phyloP scores from a whole-genome alignment of 139 green algal genomes.

The Chlorella sp. region DNA sequence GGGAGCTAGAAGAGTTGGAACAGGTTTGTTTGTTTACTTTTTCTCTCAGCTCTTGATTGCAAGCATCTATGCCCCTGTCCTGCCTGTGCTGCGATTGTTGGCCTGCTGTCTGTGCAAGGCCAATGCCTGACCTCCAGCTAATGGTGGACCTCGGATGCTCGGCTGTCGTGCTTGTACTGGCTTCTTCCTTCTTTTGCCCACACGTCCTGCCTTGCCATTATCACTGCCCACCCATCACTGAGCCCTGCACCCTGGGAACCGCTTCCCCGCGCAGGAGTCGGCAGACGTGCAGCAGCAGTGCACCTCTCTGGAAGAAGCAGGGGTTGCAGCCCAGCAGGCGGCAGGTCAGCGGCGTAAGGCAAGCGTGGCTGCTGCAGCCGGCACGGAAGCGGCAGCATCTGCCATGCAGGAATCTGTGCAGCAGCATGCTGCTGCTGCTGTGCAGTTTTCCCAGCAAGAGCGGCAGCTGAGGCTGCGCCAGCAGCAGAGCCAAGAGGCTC shows the following conservation, averaged over 20 bases:
- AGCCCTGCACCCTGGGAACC: not conserved
- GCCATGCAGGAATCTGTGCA: conserved; percentile 24
- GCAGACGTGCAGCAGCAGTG: not conserved
- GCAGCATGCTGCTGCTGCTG: not conserved
- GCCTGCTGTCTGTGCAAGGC: not conserved
- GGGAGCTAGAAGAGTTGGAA: conserved; percentile 20
- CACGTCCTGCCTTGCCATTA: not conserved
- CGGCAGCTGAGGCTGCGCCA: conserved; percentile 6
- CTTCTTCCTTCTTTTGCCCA: not conserved
- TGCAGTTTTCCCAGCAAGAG: not conserved
- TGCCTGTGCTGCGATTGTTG: not conserved
- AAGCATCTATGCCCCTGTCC: too few species aligned
- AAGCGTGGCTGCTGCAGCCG: not conserved
- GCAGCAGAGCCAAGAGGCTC: not conserved
- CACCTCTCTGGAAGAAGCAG: not conserved
- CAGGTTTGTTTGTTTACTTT: not conserved
- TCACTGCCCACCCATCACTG: not conserved
- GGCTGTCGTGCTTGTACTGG: too few species aligned
- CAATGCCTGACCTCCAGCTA: not conserved
- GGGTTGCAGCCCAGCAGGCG: not conserved
- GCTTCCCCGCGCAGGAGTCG: conserved; percentile 7
- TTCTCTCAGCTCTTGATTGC: not conserved
- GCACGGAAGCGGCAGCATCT: not conserved
- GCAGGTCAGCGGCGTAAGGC: not conserved
- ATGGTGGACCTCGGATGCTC: too few species aligned